Conservation (phyloP, 768 basidiomycete species). For the Lentinula lateritia region DNA sequence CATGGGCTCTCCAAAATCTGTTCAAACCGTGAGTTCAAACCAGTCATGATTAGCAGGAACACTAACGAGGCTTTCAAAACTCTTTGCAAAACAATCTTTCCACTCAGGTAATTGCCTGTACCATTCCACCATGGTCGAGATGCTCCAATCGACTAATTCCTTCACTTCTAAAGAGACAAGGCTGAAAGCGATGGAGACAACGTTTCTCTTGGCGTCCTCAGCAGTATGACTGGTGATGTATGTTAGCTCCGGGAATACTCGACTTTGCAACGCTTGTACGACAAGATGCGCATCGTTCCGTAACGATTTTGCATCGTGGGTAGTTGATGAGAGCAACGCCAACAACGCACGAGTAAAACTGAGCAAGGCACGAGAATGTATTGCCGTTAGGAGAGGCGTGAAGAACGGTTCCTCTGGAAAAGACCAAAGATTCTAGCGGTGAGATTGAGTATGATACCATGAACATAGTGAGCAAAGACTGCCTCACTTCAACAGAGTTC, state of each 20-base stretch:
- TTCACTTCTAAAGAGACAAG: slow-evolving; percentile 20
- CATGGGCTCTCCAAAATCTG: slow-evolving; percentile 38
- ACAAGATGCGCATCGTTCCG: slow-evolving; percentile 24
- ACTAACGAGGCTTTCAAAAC: slow-evolving; percentile 37
- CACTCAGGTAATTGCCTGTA: slow-evolving; percentile 30
- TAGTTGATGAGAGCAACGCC: slow-evolving; percentile 20
- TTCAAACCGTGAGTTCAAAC: slow-evolving; percentile 4
- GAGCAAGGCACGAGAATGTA: slow-evolving; percentile 43
- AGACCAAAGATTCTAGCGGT: slow-evolving; percentile 47
- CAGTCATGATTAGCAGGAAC: neutral
- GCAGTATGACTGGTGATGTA: slow-evolving; percentile 25
- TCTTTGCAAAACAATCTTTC: slow-evolving; percentile 35
- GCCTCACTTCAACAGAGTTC: slow-evolving; percentile 43
- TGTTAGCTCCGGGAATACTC: slow-evolving; percentile 45
- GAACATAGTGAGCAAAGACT: neutral
- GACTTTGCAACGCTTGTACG: slow-evolving; percentile 33
- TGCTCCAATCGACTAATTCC: slow-evolving; percentile 24
- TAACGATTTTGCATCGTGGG: neutral
- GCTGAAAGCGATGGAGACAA: slow-evolving; percentile 40
- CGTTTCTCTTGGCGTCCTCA: slow-evolving; percentile 29
- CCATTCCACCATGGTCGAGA: slow-evolving; percentile 31
- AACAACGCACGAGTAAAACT: slow-evolving; percentile 29
- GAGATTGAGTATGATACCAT: neutral
- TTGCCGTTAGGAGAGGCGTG: slow-evolving; percentile 40
- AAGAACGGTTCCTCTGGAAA: slow-evolving; percentile 21